These are phyloP conservation scores for Yarrowia sp. DNA, from an alignment of 805 yeast species.

Conservation along the genomic window DNA sequence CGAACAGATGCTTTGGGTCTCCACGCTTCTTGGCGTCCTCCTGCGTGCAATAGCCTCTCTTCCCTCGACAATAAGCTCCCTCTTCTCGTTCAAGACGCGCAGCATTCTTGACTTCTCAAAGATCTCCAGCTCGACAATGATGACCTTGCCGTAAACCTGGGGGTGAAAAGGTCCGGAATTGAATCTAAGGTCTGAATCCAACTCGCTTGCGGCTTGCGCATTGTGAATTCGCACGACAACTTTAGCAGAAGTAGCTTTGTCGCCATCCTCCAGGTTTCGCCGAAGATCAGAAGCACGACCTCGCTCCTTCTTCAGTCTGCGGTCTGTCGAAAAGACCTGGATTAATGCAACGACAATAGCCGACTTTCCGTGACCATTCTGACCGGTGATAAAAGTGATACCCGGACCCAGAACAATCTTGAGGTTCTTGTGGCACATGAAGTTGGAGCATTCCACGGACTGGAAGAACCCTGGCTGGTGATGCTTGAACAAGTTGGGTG, in stretches of 20 bases:
- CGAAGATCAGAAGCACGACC: conserved; percentile 49
- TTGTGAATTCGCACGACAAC: conserved; percentile 56
- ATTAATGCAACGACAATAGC: conserved; percentile 85
- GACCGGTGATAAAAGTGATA: conserved; percentile 82
- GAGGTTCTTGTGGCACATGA: conserved; percentile 46
- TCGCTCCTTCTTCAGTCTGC: conserved; percentile 82
- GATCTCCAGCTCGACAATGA: conserved; percentile 67
- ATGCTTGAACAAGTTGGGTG: too few species aligned
- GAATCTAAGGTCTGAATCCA: too few species aligned
- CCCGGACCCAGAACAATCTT: conserved; percentile 72
- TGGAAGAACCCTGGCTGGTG: conserved; percentile 20
- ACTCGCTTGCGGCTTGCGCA: conserved; percentile 26
- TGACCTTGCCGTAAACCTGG: conserved; percentile 63
- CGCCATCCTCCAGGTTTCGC: conserved; percentile 71
- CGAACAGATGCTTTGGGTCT: conserved; percentile 67
- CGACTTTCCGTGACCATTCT: conserved; percentile 89
- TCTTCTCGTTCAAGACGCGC: conserved; percentile 51
- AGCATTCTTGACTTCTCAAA: conserved; percentile 55
- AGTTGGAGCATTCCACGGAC: conserved; percentile 27
- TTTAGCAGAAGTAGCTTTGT: conserved; percentile 63
- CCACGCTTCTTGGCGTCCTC: conserved; percentile 87
- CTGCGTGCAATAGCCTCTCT: conserved; percentile 70
- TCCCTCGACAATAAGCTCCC: conserved; percentile 57
- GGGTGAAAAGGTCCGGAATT: conserved; percentile 56
- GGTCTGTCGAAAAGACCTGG: conserved; percentile 76